Percentiles rank a stretch among this genome's conserved stretches.
Evolutionary conservation across 2,329 filamentous ascomycete genomes (phyloP).

Genomic region (Tolypocladium ovalisporum): DNA sequence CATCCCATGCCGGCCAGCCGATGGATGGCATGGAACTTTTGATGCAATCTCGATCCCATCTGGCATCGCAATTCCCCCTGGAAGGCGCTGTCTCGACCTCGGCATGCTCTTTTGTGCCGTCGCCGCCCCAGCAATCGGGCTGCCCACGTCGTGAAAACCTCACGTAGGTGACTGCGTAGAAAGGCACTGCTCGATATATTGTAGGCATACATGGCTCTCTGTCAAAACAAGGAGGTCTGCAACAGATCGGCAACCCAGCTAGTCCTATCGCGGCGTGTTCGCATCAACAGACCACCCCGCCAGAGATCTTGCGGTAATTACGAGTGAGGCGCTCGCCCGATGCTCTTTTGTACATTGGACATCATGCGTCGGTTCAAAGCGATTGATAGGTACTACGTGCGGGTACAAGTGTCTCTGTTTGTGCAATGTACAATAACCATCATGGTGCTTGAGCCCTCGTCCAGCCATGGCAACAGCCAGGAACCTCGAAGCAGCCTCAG

Average conservation of each 20-base stretch:
- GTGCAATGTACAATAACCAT: neutral
- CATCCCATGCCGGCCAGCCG: neutral
- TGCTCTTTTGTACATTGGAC: neutral
- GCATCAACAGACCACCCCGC: neutral
- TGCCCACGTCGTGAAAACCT: neutral
- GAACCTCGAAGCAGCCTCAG: neutral
- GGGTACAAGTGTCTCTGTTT: neutral
- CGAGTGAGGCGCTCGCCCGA: neutral
- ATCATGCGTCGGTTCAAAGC: neutral
- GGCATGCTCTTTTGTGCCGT: neutral
- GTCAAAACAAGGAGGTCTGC: too few species aligned
- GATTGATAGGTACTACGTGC: neutral
- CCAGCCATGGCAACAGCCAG: neutral
- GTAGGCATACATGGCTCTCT: too few species aligned
- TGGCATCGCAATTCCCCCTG: neutral
- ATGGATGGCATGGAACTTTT: neutral
- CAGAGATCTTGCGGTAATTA: neutral
- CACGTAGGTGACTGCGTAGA: neutral
- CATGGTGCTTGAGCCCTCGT: neutral
- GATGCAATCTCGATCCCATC: neutral
- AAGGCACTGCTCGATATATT: too few species aligned
- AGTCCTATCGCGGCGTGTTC: neutral
- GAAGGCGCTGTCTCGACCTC: neutral
- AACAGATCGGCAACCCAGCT: neutral
- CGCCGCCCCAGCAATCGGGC: neutral